phyloP scores from a whole-genome alignment of 257 asterid genomes.

The Cinchona pubescens region DNA sequence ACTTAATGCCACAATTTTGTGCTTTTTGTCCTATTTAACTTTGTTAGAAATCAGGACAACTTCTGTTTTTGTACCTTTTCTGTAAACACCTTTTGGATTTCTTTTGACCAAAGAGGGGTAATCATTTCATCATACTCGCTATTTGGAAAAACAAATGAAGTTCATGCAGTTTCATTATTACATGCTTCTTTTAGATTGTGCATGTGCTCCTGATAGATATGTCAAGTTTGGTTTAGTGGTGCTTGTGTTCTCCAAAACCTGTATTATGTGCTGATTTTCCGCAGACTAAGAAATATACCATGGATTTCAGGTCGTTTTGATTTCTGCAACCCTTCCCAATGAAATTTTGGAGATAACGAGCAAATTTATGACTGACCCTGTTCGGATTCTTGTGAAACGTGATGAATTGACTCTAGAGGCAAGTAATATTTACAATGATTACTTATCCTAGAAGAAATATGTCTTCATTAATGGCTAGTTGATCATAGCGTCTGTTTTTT shows the following conservation, averaged over 20 bases:
- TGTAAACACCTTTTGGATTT: neutral
- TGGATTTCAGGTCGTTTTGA: slow-evolving; percentile 73
- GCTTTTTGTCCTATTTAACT: too few species aligned
- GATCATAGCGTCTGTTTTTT: neutral
- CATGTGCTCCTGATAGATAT: neutral
- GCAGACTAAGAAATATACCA: neutral
- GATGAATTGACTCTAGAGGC: slow-evolving; percentile 99
- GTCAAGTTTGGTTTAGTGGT: neutral
- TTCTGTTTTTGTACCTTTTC: neutral
- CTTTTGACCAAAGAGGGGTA: too few species aligned
- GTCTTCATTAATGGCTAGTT: neutral
- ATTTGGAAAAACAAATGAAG: neutral
- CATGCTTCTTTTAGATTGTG: neutral
- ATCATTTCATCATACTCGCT: neutral
- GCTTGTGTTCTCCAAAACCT: neutral
- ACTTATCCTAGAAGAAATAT: neutral
- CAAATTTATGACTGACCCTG: slow-evolving; percentile 99
- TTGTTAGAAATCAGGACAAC: neutral
- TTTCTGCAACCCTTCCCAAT: slow-evolving; percentile 97
- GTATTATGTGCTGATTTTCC: neutral
- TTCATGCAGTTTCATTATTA: neutral
- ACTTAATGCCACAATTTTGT: too few species aligned
- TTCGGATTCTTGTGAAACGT: slow-evolving; percentile 95
- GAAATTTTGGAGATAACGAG: slow-evolving; percentile 94
- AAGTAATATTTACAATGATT: slow-evolving; percentile 3